phyloP scores from a whole-genome alignment of 345 rosid genomes.

The Eucalyptus regnans region DNA sequence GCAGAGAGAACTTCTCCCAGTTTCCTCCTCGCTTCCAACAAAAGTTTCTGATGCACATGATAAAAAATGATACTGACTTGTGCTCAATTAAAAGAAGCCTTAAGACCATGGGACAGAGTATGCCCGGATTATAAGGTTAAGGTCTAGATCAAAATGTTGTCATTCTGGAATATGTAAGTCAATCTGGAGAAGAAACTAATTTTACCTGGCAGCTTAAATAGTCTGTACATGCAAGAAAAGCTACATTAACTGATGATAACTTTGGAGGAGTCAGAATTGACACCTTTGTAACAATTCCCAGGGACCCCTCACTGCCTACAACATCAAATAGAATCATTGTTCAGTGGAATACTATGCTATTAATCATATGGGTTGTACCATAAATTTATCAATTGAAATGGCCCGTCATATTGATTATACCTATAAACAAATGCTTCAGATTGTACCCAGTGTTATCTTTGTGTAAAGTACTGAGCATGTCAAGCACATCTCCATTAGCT shows the following conservation, averaged over 20 bases:
- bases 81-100: background rate
- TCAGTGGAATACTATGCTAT: background rate
- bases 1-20: slow-evolving; percentile 95
- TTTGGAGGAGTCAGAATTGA: slow-evolving; percentile 83
- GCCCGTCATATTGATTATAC: slow-evolving; percentile 5
- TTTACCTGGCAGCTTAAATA: slow-evolving; percentile 83
- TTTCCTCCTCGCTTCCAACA: slow-evolving; percentile 71
- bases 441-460: slow-evolving; percentile 97
- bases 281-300: slow-evolving; percentile 92
- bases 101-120: background rate
- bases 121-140: background rate
- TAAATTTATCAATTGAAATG: background rate
- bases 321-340: background rate
- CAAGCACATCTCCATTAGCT: slow-evolving; percentile 81
- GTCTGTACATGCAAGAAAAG: slow-evolving; percentile 83
- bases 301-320: slow-evolving; percentile 93
- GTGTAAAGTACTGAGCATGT: slow-evolving; percentile 87
- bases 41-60: slow-evolving; percentile 50
- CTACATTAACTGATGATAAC: slow-evolving; percentile 70
- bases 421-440: slow-evolving; percentile 92
- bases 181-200: background rate
- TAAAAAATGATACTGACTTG: background rate
- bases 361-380: background rate
- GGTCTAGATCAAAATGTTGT: background rate
- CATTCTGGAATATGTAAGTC: background rate